phyloP scores from a whole-genome alignment of 768 basidiomycete species.

The Tricholomella constricta region DNA sequence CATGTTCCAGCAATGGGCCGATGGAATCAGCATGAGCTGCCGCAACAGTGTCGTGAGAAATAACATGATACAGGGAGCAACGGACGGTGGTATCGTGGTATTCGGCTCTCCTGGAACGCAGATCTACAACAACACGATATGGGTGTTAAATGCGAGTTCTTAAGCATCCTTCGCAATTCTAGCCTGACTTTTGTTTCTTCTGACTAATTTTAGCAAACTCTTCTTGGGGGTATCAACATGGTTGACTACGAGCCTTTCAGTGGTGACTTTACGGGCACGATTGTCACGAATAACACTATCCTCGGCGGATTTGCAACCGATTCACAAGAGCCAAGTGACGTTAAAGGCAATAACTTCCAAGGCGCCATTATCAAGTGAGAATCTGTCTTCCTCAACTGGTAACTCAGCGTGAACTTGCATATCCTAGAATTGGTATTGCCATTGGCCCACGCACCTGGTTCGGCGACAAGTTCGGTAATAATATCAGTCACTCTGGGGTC shows the following conservation, averaged over 20 bases:
- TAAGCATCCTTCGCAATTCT: not conserved
- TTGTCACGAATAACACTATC: conserved; percentile 71
- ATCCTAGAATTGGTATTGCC: too few species aligned
- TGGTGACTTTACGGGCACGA: conserved; percentile 66
- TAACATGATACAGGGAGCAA: conserved; percentile 71
- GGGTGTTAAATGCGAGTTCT: conserved; percentile 46
- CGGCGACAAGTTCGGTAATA: too few species aligned
- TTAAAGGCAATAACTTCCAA: too few species aligned
- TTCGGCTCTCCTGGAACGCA: conserved; percentile 76
- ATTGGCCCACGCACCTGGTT: too few species aligned
- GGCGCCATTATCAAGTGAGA: too few species aligned
- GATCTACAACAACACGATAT: conserved; percentile 78
- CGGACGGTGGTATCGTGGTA: conserved; percentile 79
- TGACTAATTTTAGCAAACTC: conserved; percentile 41
- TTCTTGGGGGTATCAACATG: conserved; percentile 78
- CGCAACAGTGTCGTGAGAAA: conserved; percentile 61
- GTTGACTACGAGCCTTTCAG: conserved; percentile 69
- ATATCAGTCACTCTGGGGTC: too few species aligned
- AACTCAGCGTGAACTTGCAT: too few species aligned
- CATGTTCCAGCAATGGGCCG: conserved; percentile 56
- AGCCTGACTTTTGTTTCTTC: conserved; percentile 10
- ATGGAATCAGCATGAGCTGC: too few species aligned
- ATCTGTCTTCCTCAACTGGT: too few species aligned
- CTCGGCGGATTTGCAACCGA: conserved; percentile 69
- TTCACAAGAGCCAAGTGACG: conserved; percentile 34